Evolutionary conservation across 306 rosid genomes (phyloP).

Genomic region (Senna tora): DNA sequence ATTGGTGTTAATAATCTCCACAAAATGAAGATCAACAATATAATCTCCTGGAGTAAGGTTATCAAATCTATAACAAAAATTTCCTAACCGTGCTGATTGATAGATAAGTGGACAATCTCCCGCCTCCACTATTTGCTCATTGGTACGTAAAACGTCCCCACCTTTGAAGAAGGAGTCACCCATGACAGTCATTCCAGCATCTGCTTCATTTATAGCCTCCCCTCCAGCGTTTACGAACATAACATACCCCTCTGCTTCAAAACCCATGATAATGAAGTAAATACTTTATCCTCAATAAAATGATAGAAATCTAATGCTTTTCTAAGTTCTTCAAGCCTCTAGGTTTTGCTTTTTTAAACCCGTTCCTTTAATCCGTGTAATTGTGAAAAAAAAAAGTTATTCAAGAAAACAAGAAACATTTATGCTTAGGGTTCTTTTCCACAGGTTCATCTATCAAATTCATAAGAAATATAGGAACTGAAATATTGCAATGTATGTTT

Average conservation of each 20-base stretch:
- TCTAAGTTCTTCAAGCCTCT: constrained; percentile 14
- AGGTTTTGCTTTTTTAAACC: constrained; percentile 1
- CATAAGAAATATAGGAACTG: neutral
- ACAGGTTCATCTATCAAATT: neutral
- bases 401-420: constrained; percentile 5
- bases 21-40: constrained; percentile 76
- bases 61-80: constrained; percentile 59
- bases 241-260: constrained; percentile 65
- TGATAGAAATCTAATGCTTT: constrained; percentile 14
- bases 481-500: constrained; percentile 14
- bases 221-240: constrained; percentile 86
- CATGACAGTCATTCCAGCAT: constrained; percentile 52
- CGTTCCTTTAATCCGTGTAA: neutral
- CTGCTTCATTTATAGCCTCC: constrained; percentile 57
- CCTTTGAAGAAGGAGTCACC: constrained; percentile 69
- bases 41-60: constrained; percentile 74
- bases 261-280: constrained; percentile 20
- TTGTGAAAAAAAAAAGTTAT: constrained; percentile 7
- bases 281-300: constrained; percentile 27
- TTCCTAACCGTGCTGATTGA: constrained; percentile 75
- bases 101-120: constrained; percentile 73
- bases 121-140: constrained; percentile 64
- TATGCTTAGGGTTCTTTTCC: neutral
- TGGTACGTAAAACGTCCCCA: constrained; percentile 65
- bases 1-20: constrained; percentile 71